Evolutionary conservation across 305 asterid genomes (phyloP), one percentile per base, ranked within the genome.

Genomic region (Euphrasia arctica): DNA sequence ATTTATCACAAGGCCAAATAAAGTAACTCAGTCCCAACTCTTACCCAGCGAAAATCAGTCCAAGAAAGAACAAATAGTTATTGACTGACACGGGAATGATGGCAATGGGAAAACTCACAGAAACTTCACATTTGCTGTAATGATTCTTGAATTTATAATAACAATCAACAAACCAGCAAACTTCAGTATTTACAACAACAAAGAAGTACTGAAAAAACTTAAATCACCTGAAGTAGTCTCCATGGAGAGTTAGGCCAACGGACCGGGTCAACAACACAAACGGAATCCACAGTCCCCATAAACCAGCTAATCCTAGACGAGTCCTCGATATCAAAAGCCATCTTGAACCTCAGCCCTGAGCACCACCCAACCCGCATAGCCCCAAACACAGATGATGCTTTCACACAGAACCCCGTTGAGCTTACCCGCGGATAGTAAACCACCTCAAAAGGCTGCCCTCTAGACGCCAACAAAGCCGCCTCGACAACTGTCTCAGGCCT

Each of bases 211-310:
- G 0, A 55, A 75, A 4, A 39, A 39, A 8, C 45, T 39, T 39
- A 2, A 39, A 76, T 41, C 58, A 90, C 96, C 93, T 84, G 91
- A 66, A 91, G 95, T 70, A 88, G 78, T 67, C 94, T 75, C 98
- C 98, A 91, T 0, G 96, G 98, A 39, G 96, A 91, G 74, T 83
- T 83, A 60, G 96, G 96, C 96, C 95, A 86, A 51, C 63, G 88
- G 45, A 81, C 62, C 0, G 86, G 90, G 63, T 91, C 90, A 2
- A 83, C 83, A 1, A 83, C 86, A 32, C 71, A 84, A 51, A 79
- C 90, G 5, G 83, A 68, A 4, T 96, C 78, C 9, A 91, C 52
- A 2, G 95, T 86, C 10, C 98, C 98, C 94, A 83, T 78, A 54
- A 86, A 86, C 98, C 95, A 88, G 58, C 96, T 91, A 0, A 83